A percentile compares a stretch with the other conserved stretches of the same genome.
Evolutionary conservation across 1,284 basidiomycete species (phyloP).

Genomic region (Butyriboletus appendiculatus): DNA sequence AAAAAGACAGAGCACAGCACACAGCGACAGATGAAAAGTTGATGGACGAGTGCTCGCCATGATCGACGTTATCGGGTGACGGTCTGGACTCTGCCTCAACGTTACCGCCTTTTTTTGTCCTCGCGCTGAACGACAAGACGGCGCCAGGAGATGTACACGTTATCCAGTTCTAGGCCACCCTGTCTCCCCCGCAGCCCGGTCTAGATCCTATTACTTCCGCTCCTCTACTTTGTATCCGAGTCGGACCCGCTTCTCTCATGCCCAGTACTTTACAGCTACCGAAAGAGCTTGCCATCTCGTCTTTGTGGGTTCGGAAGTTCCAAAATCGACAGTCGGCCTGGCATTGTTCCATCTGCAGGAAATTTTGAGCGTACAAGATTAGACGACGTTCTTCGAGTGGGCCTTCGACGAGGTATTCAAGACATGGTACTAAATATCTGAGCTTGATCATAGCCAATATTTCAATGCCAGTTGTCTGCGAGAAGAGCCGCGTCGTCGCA

Average conservation of each 20-base stretch:
- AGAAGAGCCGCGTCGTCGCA: constrained; percentile 4
- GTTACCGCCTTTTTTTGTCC: constrained; percentile 17
- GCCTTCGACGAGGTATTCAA: too few relatives aligned
- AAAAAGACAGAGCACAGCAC: not conserved
- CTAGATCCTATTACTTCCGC: constrained; percentile 15
- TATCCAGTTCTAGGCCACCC: constrained; percentile 13
- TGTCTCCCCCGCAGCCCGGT: constrained; percentile 9
- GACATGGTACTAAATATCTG: too few relatives aligned
- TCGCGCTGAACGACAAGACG: constrained; percentile 19
- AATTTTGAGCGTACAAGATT: too few relatives aligned
- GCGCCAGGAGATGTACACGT: constrained; percentile 26
- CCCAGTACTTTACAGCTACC: too few relatives aligned
- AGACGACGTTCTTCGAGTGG: too few relatives aligned
- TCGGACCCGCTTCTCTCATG: constrained; percentile 5
- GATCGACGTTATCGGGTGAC: constrained; percentile 29
- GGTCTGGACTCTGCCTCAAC: constrained; percentile 24
- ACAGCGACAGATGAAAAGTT: not conserved
- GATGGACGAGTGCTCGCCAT: constrained; percentile 11
- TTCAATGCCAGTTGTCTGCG: not conserved
- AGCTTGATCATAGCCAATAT: too few relatives aligned
- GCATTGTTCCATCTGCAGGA: too few relatives aligned
- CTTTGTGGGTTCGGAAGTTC: too few relatives aligned
- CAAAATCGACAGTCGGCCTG: too few relatives aligned
- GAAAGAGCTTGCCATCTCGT: too few relatives aligned
- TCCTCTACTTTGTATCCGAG: too few relatives aligned